Percentiles rank a stretch among this genome's conserved stretches.
Conservation (phyloP, 352 stramenopile genomes). For the Globisporangium megalacanthum region DNA sequence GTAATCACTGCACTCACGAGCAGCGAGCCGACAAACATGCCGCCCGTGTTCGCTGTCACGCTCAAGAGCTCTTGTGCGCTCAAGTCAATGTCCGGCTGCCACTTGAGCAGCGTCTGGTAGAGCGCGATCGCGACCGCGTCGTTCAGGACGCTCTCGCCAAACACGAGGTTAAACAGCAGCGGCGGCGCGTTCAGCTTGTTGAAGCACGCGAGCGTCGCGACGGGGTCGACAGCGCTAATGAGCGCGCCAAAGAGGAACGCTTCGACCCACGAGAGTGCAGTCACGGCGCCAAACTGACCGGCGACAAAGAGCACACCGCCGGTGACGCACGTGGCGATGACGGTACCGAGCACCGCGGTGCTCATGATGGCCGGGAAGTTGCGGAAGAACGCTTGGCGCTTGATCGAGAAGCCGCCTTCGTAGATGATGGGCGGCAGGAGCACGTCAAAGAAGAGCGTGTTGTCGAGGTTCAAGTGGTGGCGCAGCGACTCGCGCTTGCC, state of each 20-base stretch:
- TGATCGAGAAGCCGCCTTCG: slow-evolving; percentile 83
- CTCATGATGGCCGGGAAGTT: slow-evolving; percentile 86
- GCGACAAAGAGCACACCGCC: slow-evolving; percentile 65
- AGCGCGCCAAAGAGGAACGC: slow-evolving; percentile 90
- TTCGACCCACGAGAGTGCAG: slow-evolving; percentile 87
- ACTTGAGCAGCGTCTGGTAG: slow-evolving; percentile 91
- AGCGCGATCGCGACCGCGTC: slow-evolving; percentile 92
- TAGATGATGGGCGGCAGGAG: slow-evolving; percentile 85
- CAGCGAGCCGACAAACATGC: slow-evolving; percentile 79
- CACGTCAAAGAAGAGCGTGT: slow-evolving; percentile 86
- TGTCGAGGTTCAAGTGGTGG: slow-evolving; percentile 81
- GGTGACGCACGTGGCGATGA: slow-evolving; percentile 75
- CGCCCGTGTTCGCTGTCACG: slow-evolving; percentile 57
- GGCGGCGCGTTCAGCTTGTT: slow-evolving; percentile 85
- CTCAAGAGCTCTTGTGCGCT: slow-evolving; percentile 53
- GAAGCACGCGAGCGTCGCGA: slow-evolving; percentile 91
- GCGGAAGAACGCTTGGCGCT: slow-evolving; percentile 78
- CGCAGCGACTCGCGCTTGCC: slow-evolving; percentile 61
- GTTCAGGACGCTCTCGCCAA: slow-evolving; percentile 94
- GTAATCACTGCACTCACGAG: slow-evolving; percentile 67
- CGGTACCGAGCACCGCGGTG: slow-evolving; percentile 70
- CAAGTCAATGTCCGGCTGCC: slow-evolving; percentile 68
- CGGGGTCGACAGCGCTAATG: slow-evolving; percentile 92
- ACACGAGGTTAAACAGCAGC: slow-evolving; percentile 93
- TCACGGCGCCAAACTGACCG: slow-evolving; percentile 51